Conservation (phyloP, 768 basidiomycete genomes). For the Podaxis rugospora region DNA sequence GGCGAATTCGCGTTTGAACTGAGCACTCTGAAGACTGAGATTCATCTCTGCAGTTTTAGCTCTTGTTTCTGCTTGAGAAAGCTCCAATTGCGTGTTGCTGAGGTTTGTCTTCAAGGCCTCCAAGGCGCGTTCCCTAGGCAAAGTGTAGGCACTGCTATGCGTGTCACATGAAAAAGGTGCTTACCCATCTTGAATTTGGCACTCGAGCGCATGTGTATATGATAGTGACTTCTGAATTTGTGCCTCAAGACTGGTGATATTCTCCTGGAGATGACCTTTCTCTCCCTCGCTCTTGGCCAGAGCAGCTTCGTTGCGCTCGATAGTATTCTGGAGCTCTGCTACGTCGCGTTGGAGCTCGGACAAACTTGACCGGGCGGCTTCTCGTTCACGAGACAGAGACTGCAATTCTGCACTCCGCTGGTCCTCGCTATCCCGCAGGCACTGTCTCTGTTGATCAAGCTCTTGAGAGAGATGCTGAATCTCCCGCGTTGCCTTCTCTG, state of each 20-base stretch:
- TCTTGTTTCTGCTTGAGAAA: constrained; percentile 52
- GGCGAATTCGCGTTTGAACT: constrained; percentile 61
- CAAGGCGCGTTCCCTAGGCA: constrained; percentile 38
- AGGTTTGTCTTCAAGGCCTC: constrained; percentile 33
- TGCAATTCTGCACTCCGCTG: constrained; percentile 27
- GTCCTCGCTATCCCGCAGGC: constrained; percentile 28
- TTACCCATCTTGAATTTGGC: constrained; percentile 59
- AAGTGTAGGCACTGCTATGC: constrained; percentile 1
- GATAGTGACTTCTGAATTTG: constrained; percentile 64
- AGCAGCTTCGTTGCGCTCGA: constrained; percentile 35
- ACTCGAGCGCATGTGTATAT: constrained; percentile 57
- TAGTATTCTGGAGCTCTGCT: constrained; percentile 28
- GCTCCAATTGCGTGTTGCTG: constrained; percentile 36
- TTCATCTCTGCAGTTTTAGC: constrained; percentile 63
- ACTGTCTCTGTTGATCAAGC: constrained; percentile 34
- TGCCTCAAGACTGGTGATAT: constrained; percentile 56
- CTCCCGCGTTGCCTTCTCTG: constrained; percentile 34
- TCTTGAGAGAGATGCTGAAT: constrained; percentile 31
- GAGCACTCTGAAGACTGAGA: constrained; percentile 56
- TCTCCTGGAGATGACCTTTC: constrained; percentile 45
- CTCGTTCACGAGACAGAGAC: constrained; percentile 21
- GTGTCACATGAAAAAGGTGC: constrained; percentile 15
- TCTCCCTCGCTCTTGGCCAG: constrained; percentile 42
- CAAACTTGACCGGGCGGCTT: constrained; percentile 28
- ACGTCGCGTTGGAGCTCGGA: constrained; percentile 33